These are phyloP conservation scores for Hyaloscypha bicolor DNA, from an alignment of 495 filamentous ascomycete species.

Conservation along the genomic window DNA sequence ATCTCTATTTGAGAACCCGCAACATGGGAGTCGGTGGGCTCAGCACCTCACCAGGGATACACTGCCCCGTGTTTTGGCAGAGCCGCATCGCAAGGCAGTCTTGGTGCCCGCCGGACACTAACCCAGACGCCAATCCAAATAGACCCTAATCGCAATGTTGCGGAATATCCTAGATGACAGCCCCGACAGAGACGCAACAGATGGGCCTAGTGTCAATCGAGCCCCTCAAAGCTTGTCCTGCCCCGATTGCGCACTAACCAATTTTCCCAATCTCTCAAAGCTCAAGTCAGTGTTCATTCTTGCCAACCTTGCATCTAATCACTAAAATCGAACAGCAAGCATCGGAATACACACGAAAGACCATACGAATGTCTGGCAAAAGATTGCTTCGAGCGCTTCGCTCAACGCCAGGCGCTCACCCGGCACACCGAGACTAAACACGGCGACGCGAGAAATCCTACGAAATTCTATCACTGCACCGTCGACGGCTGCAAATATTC, in stretches of 20 bases:
- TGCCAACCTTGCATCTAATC: not conserved
- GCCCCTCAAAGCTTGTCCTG: too few relatives aligned
- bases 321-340: conserved; percentile 12
- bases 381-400: conserved; percentile 14
- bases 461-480: conserved; percentile 20
- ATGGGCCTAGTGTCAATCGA: too few relatives aligned
- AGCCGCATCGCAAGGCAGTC: too few relatives aligned
- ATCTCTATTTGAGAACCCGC: too few relatives aligned
- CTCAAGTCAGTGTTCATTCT: conserved; percentile 11
- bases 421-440: conserved; percentile 18
- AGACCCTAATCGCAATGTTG: not conserved
- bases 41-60: too few relatives aligned
- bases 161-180: too few relatives aligned
- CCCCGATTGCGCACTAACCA: not conserved
- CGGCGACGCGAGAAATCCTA: not conserved
- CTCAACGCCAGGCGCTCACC: conserved; percentile 14
- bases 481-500: conserved; percentile 24
- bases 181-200: too few relatives aligned
- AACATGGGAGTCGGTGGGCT: too few relatives aligned
- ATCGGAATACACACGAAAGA: conserved; percentile 11
- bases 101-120: too few relatives aligned
- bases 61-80: too few relatives aligned
- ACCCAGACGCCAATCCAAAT: too few relatives aligned
- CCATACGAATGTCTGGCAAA: conserved; percentile 16
- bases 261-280: conserved; percentile 19